Base-by-base conservation (phyloP, 108 stramenopile genomes). In the Pelagomonas calceolata region DNA sequence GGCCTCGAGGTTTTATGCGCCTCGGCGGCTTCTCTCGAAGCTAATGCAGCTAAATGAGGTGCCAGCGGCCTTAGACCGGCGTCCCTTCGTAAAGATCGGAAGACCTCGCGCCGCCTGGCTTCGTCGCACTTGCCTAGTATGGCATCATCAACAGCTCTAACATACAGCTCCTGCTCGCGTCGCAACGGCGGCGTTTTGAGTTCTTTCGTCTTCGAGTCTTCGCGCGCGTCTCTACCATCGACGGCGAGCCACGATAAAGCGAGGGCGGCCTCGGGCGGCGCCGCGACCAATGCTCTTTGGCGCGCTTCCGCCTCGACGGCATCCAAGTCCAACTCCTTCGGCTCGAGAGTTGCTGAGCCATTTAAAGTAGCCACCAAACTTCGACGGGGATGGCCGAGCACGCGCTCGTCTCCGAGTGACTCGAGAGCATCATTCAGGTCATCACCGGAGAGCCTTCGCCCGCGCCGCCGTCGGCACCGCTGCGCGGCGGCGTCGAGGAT, bases 171-270 rank as follows among this genome's bases (percentile, higher is more conserved):
- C 21, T 60, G 51, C 51, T 60, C 51, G 21, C 51, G 51, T 3
- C 26, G 21, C 21, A 60, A 26, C 39, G 39, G 39, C 39, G 39
- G 39, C 39, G 39, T 5, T 5, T 12, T 12, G 9, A 10, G 9
- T 5, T 5, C 39, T 5, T 5, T 12, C 9, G 39, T 12, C 9
- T 12, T 12, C 9, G 5, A 5, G 39, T 12, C 9, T 43, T 43
- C 39, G 9, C 39, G 39, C 39, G 39, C 39, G 39, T 43, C 39
- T 12, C 39, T 5, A 1, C 51, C 51, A 30, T 66, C 64, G 46
- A 67, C 33, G 35, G 29, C 5, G 21, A 70, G 35, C 76, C 76
- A 76, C 34, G 60, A 45, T 39, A 76, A 46, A 30, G 44, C 44
- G 18, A 76, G n/a, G 51, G 70, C 17, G 7, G 70, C 9, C 26